Evolutionary conservation across 179 eudicot species (phyloP).

Genomic region (Drosera spatulata): DNA sequence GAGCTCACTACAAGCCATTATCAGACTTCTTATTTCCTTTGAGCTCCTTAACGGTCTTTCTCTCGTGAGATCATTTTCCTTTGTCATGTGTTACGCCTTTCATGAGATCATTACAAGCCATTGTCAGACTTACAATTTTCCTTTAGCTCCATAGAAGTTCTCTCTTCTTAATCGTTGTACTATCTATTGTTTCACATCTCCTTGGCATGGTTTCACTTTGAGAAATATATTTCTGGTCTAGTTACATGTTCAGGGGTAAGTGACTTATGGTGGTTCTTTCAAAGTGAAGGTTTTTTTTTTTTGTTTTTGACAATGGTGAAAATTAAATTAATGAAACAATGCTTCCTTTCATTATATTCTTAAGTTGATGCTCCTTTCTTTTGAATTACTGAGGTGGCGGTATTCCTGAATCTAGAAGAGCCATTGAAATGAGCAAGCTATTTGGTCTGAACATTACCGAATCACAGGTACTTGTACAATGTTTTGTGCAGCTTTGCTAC

Average conservation of each 20-base stretch:
- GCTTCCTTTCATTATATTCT: neutral
- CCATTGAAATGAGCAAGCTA: constrained; percentile 46
- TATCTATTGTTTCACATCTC: neutral
- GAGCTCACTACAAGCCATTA: too few species aligned
- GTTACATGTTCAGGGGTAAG: too few species aligned
- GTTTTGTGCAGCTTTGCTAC: neutral
- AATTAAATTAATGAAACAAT: neutral
- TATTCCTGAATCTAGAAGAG: constrained; percentile 78
- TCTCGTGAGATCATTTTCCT: too few species aligned
- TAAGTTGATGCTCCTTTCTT: neutral
- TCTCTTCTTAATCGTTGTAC: too few species aligned
- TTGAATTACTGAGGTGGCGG: constrained; percentile 66
- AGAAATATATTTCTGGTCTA: neutral
- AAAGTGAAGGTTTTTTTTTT: too few species aligned
- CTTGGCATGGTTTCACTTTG: neutral
- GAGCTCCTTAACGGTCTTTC: too few species aligned
- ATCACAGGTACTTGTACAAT: constrained; percentile 64
- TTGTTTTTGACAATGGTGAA: too few species aligned
- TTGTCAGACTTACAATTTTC: too few species aligned
- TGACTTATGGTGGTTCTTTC: too few species aligned
- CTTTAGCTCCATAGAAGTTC: neutral
- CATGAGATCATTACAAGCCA: too few species aligned
- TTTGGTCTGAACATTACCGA: constrained; percentile 52
- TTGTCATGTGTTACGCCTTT: too few species aligned
- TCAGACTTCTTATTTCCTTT: too few species aligned